These are phyloP conservation scores for Candida caryicola DNA, from an alignment of 805 yeast genomes.

Conservation along the genomic window DNA sequence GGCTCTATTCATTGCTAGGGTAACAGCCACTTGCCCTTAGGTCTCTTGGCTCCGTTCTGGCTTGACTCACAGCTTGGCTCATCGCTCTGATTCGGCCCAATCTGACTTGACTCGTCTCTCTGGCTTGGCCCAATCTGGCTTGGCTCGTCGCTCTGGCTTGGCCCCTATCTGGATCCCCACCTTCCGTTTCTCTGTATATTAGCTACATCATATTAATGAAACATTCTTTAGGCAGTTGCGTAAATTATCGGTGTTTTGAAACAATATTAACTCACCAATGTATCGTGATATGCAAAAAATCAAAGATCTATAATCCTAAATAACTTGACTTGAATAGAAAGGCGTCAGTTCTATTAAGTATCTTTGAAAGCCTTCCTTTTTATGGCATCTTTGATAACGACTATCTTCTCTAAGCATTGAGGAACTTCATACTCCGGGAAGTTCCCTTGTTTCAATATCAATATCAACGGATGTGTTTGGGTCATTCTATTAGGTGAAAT, in stretches of 20 bases:
- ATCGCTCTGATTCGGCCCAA: too few species aligned
- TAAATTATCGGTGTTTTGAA: constrained; percentile 1
- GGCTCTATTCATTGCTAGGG: too few species aligned
- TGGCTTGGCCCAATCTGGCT: too few species aligned
- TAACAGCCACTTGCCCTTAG: too few species aligned
- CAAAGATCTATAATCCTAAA: constrained; percentile 1
- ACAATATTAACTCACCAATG: background rate
- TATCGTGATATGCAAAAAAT: background rate
- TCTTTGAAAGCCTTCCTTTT: constrained; percentile 34
- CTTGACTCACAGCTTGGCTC: too few species aligned
- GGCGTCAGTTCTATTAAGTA: constrained; percentile 4
- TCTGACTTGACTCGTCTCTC: too few species aligned
- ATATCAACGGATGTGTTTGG: constrained; percentile 58
- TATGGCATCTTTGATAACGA: constrained; percentile 63
- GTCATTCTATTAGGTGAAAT: constrained; percentile 75
- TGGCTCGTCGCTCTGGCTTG: too few species aligned
- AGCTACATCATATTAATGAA: background rate
- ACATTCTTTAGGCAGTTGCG: background rate
- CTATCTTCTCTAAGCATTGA: constrained; percentile 40
- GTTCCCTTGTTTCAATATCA: constrained; percentile 41
- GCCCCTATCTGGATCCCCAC: background rate
- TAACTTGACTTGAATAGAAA: background rate
- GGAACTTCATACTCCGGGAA: constrained; percentile 41
- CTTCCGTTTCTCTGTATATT: background rate
- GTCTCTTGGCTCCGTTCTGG: too few species aligned